Evolutionary conservation across 148 eudicot genomes (phyloP).

Genomic region (Rhododendron vialii): DNA sequence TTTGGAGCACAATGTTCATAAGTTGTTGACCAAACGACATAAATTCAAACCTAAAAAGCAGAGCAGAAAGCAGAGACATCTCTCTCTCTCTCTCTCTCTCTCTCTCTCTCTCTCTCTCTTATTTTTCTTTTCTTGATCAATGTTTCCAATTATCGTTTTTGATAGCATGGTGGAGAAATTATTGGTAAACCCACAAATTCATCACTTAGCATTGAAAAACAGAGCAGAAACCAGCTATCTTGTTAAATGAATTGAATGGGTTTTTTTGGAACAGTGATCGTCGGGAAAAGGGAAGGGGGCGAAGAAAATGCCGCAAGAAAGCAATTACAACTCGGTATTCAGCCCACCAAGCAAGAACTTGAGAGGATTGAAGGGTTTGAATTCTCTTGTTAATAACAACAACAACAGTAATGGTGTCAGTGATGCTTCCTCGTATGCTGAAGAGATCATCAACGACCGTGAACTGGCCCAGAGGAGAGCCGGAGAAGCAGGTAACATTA

Average conservation of each 20-base stretch:
- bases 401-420: background rate
- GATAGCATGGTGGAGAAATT: background rate
- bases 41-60: background rate
- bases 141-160: background rate
- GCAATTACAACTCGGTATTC: slow-evolving; percentile 19
- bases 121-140: background rate
- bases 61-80: background rate
- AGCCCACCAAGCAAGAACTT: slow-evolving; percentile 38
- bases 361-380: slow-evolving; percentile 65
- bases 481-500: slow-evolving; percentile 53
- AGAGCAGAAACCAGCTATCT: background rate
- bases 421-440: slow-evolving; percentile 17
- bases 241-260: background rate
- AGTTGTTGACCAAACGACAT: background rate
- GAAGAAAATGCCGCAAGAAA: slow-evolving; percentile 52
- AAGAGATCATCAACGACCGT: slow-evolving; percentile 58
- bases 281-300: background rate
- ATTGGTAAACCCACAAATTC: background rate
- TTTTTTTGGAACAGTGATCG: background rate
- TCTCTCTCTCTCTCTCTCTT: background rate
- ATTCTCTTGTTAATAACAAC: slow-evolving; percentile 13
- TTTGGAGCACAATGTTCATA: background rate
- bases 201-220: background rate
- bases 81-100: background rate
- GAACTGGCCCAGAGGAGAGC: slow-evolving; percentile 84